A percentile compares a stretch with the other conserved stretches of the same genome.
Evolutionary conservation across 441 rosid species (phyloP).

Genomic region (Isatis lusitanica): DNA sequence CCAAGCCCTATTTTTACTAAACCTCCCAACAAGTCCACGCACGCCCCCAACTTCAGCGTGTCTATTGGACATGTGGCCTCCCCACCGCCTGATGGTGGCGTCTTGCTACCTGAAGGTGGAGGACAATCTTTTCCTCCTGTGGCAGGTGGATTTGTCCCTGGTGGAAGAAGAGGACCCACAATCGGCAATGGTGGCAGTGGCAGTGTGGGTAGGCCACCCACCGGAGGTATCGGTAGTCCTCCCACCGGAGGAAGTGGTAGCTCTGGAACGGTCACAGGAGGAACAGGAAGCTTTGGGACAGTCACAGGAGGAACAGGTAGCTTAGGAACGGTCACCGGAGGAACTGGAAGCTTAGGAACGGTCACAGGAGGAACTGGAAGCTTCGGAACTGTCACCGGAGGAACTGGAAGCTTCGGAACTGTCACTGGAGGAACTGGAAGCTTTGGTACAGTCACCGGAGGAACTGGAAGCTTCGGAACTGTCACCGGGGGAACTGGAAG

Average conservation of each 20-base stretch:
- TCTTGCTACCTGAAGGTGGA: constrained; percentile 34
- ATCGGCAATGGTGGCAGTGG: constrained; percentile 36
- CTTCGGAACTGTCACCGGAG: neutral
- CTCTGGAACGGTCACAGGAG: neutral
- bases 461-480: neutral
- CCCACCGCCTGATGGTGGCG: constrained; percentile 49
- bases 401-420: neutral
- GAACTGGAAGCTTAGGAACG: neutral
- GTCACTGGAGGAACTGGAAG: neutral
- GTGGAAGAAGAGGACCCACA: constrained; percentile 36
- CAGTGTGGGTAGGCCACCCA: neutral
- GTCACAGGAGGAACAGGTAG: constrained; percentile 4
- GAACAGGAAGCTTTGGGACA: neutral
- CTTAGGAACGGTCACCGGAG: neutral
- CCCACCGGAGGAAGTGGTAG: constrained; percentile 12
- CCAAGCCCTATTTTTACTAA: constrained; percentile 64
- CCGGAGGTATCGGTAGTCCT: neutral
- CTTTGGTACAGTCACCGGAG: neutral
- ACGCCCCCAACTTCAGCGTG: constrained; percentile 69
- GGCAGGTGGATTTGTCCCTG: constrained; percentile 41
- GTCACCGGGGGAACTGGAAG: constrained; percentile 24
- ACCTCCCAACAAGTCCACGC: constrained; percentile 76
- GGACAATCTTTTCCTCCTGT: constrained; percentile 30
- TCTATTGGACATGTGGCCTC: constrained; percentile 64
- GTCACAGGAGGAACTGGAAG: neutral